Base-by-base conservation (phyloP, 2,329 filamentous ascomycete genomes). In the Monosporascus sp. region DNA sequence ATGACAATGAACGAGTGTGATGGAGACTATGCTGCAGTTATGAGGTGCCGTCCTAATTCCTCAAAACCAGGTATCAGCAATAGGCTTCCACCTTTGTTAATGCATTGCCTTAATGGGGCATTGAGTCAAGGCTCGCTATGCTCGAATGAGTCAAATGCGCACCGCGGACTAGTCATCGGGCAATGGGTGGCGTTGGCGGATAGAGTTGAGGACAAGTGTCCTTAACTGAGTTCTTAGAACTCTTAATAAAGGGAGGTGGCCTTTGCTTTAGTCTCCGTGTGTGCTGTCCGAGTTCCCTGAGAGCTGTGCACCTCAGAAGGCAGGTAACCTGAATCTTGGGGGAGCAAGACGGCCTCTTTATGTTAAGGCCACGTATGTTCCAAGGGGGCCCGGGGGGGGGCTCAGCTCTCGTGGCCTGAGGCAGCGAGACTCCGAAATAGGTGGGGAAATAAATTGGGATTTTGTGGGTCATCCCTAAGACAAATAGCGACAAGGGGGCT, bases 41-140 rank as follows among this genome's bases (percentile, higher is more conserved):
- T 59, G 64, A 71, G 67, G 66, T 65, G 69, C 66, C 67, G 67
- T 72, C 69, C 65, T 65, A 68, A 59, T 67, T 69, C 69, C 68
- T 71, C 69, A 63, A 67, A 70, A 68, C 66, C 60, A 67, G 61
- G 68, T 68, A 63, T 46, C 61, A 66, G 59, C 56, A 48, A 40
- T 41, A 50, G 51, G 34, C 24, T 59, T 60, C 53, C 61, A 53
- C 31, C 54, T 52, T 50, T 52, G 52, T 52, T 52, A 57, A 56
- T 52, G 59, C 60, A 64, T 64, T 59, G 53, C 55, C 55, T 56
- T 57, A 20, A 16, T 19, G 48, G 48, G 53, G 55, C 50, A 59
- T 57, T 64, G 60, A 64, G 58, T 52, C 52, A 58, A 53, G 36
- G 53, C 45, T 50, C 50, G 38, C 55, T 53, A 34, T 44, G 22